Evolutionary conservation across 345 rosid genomes (phyloP), one percentile per base, ranked within the genome.

Genomic region (Eucalyptus pauciflora): DNA sequence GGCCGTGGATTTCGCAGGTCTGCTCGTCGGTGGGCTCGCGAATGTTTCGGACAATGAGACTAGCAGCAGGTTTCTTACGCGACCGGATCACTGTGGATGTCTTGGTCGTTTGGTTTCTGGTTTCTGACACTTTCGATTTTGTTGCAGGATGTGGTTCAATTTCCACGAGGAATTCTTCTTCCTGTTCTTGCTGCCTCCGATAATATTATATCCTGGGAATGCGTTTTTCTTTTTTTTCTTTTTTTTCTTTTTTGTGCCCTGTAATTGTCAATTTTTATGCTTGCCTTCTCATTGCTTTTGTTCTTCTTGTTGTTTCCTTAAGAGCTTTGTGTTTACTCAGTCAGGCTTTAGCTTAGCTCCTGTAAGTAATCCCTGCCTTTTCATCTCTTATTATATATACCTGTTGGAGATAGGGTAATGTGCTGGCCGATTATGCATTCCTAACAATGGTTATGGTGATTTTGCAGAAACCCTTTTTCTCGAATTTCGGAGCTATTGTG

Each of bases 151-250:
- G 27, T 98, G 99, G 99, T 97, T 98, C 93, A 97, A 98, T 92
- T 98, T 98, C 91, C 99, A 98, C 86, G 99, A 97, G 87, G 99
- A 97, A 92, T 98, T 98, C 88, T 98, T 98, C 95, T 98, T 98
- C 90, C 93, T 98, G 71, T 98, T 98, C 92, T 93, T 98, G 91
- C 91, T 98, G 88, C 99, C 99, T 54, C 99, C 99, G 58, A 98
- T 98, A 79, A 98, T 98, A 91, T 97, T 98, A 96, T 96, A 98
- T 98, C 99, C 99, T 45, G 37, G 41, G 41, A 85, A 89, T 62
- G 17, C 29, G 48, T 37, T 58, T 41, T 41, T 41, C 41, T 41
- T 41, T 41, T 41, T 58, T 41, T 41, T 41, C 41, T 41, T 41
- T 41, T 41, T 41, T 41, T 5, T 41, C 41, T 41, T 41, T 41